phyloP scores from a whole-genome alignment of 139 green algal genomes.

The Chlamydomonas eustigma region DNA sequence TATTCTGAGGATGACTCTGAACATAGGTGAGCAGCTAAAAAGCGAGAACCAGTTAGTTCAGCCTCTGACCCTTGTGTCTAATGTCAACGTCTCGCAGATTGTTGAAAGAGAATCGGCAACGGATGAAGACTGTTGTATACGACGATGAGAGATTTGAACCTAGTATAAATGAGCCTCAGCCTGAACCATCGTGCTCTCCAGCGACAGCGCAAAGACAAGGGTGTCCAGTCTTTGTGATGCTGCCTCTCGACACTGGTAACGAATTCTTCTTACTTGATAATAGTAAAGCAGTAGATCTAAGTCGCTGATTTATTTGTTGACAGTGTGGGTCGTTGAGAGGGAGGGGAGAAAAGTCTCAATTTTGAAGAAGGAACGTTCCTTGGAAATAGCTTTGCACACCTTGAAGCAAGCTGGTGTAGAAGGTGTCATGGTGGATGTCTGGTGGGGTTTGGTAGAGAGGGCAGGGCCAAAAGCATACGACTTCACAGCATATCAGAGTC shows the following conservation, averaged over 20 bases:
- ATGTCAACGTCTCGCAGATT: no score
- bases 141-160: slow-evolving; percentile 36
- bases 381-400: slow-evolving; percentile 78
- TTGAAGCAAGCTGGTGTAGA: slow-evolving; percentile 83
- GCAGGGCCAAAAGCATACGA: slow-evolving; percentile 72
- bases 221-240: slow-evolving; percentile 96
- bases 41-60: not conserved
- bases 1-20: slow-evolving; percentile 2
- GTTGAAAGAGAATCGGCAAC: slow-evolving; percentile 31
- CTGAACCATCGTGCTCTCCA: not conserved
- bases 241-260: slow-evolving; percentile 86
- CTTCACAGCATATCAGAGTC: slow-evolving; percentile 75
- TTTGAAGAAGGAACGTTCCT: slow-evolving; percentile 76
- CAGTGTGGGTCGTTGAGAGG: slow-evolving; percentile 86
- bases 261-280: not conserved
- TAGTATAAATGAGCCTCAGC: slow-evolving; percentile 24
- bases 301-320: no score
- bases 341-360: slow-evolving; percentile 61
- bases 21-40: not conserved
- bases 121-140: slow-evolving; percentile 30
- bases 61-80: not conserved
- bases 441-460: slow-evolving; percentile 86
- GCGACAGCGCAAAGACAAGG: slow-evolving; percentile 24
- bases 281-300: no score
- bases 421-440: slow-evolving; percentile 92